These are phyloP conservation scores for Alternaria burnsii DNA, from an alignment of 2,329 filamentous ascomycete genomes.

Conservation along the genomic window DNA sequence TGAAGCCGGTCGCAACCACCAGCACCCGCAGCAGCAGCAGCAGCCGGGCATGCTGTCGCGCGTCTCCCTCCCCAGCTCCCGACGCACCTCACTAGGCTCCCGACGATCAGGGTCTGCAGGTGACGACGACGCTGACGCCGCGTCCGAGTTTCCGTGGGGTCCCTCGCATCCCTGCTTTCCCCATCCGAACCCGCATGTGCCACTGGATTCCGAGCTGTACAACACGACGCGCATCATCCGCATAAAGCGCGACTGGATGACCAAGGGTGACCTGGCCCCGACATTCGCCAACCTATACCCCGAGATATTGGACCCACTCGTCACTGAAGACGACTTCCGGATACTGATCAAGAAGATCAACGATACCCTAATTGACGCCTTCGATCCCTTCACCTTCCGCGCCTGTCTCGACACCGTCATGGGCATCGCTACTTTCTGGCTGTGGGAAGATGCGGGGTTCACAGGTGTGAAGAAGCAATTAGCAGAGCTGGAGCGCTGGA, in stretches of 20 bases:
- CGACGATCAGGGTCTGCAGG: constrained; percentile 13
- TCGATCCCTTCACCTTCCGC: constrained; percentile 77
- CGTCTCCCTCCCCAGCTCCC: constrained; percentile 40
- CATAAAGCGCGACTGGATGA: constrained; percentile 89
- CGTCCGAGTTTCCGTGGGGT: constrained; percentile 80
- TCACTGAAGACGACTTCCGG: constrained; percentile 88
- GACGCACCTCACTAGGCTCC: constrained; percentile 40
- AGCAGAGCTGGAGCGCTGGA: constrained; percentile 76
- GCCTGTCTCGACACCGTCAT: constrained; percentile 83
- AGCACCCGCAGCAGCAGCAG: background rate
- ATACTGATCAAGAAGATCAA: constrained; percentile 84
- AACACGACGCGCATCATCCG: constrained; percentile 86
- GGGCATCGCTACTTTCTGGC: constrained; percentile 86
- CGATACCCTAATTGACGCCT: constrained; percentile 75
- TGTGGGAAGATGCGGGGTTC: constrained; percentile 90
- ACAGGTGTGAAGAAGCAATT: constrained; percentile 78
- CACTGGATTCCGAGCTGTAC: constrained; percentile 77
- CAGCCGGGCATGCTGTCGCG: constrained; percentile 19
- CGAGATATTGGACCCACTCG: constrained; percentile 87
- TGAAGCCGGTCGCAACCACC: constrained; percentile 30
- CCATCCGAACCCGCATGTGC: constrained; percentile 90
- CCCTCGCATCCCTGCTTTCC: constrained; percentile 94
- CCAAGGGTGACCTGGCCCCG: constrained; percentile 87
- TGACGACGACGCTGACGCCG: constrained; percentile 39
- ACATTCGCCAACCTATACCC: constrained; percentile 96